Base-by-base conservation (phyloP, 176 grass and related monocot species). In the Neostapfia colusana region DNA sequence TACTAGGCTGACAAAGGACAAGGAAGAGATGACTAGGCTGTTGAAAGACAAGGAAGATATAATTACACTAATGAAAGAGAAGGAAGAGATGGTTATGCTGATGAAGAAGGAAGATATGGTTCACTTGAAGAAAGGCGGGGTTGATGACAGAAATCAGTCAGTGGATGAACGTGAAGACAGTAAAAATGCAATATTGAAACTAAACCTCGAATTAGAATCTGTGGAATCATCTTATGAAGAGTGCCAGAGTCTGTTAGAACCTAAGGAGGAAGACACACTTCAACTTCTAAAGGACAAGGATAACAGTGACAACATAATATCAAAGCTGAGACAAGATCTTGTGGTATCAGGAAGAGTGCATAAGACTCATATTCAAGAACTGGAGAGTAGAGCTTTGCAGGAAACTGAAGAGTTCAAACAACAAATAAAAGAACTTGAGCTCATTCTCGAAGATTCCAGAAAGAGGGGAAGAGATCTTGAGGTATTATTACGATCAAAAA, bases 31-130 rank as follows among this genome's bases (percentile, higher is more conserved):
- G 84, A 60, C 67, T 53, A 96, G 78, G 55, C 70, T 87, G 20
- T 87, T 80, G 83, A 65, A 78, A 83, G 72, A 75, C 76, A 87
- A 89, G 54, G 92, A 96, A 82, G 86, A 96, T 41, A 81, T 92
- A 70, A 89, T 72, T 76, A 92, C 79, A 72, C 63, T 97, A 81
- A 90, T 89, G 81, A 96, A 90, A 57, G 93, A 92, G 60, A 96
- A 90, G 76, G 93, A 96, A 83, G 87, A 96, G 63, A 82, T 92
- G 58, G 69, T 58, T 82, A 68, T 70, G 10, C 31, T 93, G 71
- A 88, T 89, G 57, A 92, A 89, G 50, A 96, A 92, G 59, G 89
- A 88, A 38, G 75, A 75, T 34, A 79, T 46, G 35, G 67, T 35
- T 74, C 79, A 20, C 26, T 83, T 74, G 42, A 83, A 64, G n/a